Base-by-base conservation (phyloP, 371 early-diverging fungal species). In the Cokeromyces recurvatus region DNA sequence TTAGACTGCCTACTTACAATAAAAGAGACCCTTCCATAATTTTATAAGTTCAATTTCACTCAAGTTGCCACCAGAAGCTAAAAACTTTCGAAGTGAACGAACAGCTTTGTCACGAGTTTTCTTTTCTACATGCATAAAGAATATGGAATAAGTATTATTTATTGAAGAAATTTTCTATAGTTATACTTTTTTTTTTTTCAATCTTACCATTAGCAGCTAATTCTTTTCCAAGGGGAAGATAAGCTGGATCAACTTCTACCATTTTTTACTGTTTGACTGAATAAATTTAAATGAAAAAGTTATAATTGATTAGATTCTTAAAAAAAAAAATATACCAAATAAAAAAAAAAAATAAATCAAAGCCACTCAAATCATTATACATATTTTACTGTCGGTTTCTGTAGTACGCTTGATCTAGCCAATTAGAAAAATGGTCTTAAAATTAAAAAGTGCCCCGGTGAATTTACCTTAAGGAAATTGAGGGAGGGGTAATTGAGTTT, bases 11-110 rank as follows among this genome's bases (percentile, higher is more conserved):
- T n/a, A n/a, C 85, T 57, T 82, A 90, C 94, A 89, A 63, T 91
- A 95, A 55, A 90, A 95, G 23, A 95, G 79, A 14, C 90, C 96
- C 69, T 91, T 92, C 94, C 96, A 95, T 17, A 94, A 77, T 65
- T 91, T 91, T 43, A 87, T 54, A 41, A 92, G 72, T 23, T 92
- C 92, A 22, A 78, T 45, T 19, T 86, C 71, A 16, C 72, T 55
- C 23, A 92, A 49, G n/a, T 71, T 74, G 7, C n/a, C 14, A 35
- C 78, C 69, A 23, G 63, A 69, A 2, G 78, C 62, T 20, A 94
- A 65, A 59, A 81, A 88, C 38, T 62, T 59, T 22, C 64, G 58
- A 5, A 94, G 84, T 25, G 79, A 64, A 11, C 76, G 73, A 40
- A 91, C 82, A 8, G 95, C 95, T 50, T 81, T 77, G 62, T 94